Conservation (phyloP, 2,329 filamentous ascomycete genomes). For the Penicillium sclerotigenum region DNA sequence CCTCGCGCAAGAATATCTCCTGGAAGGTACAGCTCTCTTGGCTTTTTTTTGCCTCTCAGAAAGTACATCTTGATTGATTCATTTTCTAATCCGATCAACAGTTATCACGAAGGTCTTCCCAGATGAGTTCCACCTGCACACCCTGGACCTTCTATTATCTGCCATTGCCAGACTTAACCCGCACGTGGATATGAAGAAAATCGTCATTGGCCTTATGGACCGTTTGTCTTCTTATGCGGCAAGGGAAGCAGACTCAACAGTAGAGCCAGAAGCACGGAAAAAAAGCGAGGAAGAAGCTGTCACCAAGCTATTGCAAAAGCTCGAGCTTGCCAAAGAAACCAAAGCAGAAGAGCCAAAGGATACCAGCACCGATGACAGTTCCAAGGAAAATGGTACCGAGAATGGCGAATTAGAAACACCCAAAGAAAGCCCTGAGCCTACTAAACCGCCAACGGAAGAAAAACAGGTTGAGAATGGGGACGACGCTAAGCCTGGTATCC, state of each 20-base stretch:
- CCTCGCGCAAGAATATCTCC: constrained; percentile 90
- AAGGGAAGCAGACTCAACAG: constrained; percentile 69
- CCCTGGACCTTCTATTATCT: constrained; percentile 88
- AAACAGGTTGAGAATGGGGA: constrained; percentile 34
- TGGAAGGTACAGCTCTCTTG: constrained; percentile 61
- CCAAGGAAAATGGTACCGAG: constrained; percentile 35
- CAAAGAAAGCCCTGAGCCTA: constrained; percentile 24
- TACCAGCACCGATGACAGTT: constrained; percentile 31
- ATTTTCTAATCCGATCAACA: constrained; percentile 34
- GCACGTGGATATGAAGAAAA: constrained; percentile 95
- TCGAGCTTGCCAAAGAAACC: constrained; percentile 64
- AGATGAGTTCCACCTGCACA: constrained; percentile 96
- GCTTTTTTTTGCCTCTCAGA: neutral
- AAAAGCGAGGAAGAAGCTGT: constrained; percentile 84
- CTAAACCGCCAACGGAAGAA: constrained; percentile 27
- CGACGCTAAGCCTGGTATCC: constrained; percentile 38
- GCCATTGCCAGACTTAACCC: constrained; percentile 91
- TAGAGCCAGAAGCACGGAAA: constrained; percentile 68
- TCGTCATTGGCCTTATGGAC: constrained; percentile 98
- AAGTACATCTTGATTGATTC: constrained; percentile 1
- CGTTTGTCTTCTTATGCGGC: constrained; percentile 92
- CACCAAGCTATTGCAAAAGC: constrained; percentile 70
- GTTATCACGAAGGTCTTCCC: constrained; percentile 99
- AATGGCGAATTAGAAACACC: constrained; percentile 37
- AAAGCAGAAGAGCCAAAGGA: constrained; percentile 40